Conservation (phyloP, 2,329 filamentous ascomycete genomes). For the Teratosphaeria epicoccoides region DNA sequence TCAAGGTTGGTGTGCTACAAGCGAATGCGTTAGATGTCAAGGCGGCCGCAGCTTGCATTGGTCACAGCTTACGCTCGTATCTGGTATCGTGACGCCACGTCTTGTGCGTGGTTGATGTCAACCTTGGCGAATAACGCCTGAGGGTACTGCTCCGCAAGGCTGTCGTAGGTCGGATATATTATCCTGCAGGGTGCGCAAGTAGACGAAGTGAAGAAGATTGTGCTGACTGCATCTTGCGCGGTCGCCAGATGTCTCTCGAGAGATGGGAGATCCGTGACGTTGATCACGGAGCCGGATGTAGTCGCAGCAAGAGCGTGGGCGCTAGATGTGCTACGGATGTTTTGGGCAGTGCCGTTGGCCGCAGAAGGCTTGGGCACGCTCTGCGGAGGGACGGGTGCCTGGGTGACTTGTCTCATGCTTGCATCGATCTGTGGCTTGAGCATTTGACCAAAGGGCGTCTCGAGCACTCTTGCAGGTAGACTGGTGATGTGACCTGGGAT, state of each 20-base stretch:
- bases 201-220: conserved; percentile 86
- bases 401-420: conserved; percentile 52
- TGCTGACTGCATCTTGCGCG: conserved; percentile 58
- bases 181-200: conserved; percentile 77
- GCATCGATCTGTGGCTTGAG: conserved; percentile 64
- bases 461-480: conserved; percentile 73
- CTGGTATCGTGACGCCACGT: conserved; percentile 53
- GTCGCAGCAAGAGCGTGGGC: background rate
- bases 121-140: conserved; percentile 70
- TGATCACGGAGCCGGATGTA: conserved; percentile 45
- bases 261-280: conserved; percentile 48
- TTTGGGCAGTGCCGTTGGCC: conserved; percentile 1
- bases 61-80: conserved; percentile 43
- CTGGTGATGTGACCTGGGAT: conserved; percentile 81
- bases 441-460: conserved; percentile 82
- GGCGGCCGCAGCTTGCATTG: background rate
- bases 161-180: conserved; percentile 71
- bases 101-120: conserved; percentile 56
- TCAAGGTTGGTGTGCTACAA: conserved; percentile 65
- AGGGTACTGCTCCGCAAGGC: conserved; percentile 61
- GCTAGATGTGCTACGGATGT: background rate
- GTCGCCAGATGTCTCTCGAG: conserved; percentile 50
- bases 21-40: background rate
- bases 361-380: conserved; percentile 11
- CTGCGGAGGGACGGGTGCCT: conserved; percentile 41